Conservation (phyloP, 441 rosid genomes). For the Isatis lusitanica region DNA sequence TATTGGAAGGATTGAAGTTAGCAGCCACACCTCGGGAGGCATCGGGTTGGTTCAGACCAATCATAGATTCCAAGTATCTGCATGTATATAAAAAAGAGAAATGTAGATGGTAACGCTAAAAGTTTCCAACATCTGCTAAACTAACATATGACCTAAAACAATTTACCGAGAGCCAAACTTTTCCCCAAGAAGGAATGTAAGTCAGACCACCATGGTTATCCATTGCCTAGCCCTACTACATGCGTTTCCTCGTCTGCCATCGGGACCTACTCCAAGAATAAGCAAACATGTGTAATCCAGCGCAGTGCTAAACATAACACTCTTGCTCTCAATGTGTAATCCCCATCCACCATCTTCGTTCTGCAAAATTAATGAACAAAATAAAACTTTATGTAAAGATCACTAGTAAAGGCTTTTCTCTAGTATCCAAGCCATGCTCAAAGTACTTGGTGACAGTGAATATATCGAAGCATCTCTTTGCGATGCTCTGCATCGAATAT, state of each 20-base stretch:
- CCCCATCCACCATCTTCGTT: constrained; percentile 29
- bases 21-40: constrained; percentile 69
- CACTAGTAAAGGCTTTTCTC: background rate
- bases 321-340: constrained; percentile 17
- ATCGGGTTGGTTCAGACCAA: constrained; percentile 69
- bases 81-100: background rate
- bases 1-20: constrained; percentile 52
- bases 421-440: background rate
- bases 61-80: constrained; percentile 70
- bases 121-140: background rate
- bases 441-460: constrained; percentile 22
- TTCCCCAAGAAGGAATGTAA: constrained; percentile 23
- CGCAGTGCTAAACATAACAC: background rate
- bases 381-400: background rate
- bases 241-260: background rate
- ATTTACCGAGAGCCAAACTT: constrained; percentile 21
- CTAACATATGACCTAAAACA: background rate
- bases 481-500: constrained; percentile 20
- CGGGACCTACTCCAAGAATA: background rate
- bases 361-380: background rate
- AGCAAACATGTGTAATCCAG: constrained; percentile 22
- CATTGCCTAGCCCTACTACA: constrained; percentile 6
- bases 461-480: constrained; percentile 20
- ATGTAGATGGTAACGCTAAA: background rate
- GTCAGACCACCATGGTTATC: constrained; percentile 23